These are phyloP conservation scores for Boletus insuetus DNA, from an alignment of 768 basidiomycete genomes.

Conservation along the genomic window DNA sequence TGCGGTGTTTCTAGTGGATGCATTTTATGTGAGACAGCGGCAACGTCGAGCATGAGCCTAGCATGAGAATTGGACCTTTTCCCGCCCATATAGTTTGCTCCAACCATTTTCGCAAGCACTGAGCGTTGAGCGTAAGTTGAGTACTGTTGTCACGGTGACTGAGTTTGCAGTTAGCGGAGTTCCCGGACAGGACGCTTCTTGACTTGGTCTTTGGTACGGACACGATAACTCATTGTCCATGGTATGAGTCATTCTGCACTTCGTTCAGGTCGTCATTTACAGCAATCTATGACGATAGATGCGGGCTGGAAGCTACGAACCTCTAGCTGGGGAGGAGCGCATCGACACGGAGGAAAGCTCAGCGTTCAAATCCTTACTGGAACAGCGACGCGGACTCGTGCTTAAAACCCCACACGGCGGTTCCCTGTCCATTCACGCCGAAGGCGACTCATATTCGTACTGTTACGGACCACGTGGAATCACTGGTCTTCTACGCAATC, in stretches of 20 bases:
- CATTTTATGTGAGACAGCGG: neutral
- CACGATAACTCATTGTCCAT: neutral
- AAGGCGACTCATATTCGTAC: slow-evolving; percentile 51
- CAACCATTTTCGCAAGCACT: slow-evolving; percentile 42
- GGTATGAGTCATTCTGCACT: slow-evolving; percentile 7
- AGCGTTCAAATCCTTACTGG: slow-evolving; percentile 17
- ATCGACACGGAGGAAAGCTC: slow-evolving; percentile 10
- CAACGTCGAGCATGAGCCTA: neutral
- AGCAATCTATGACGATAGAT: neutral
- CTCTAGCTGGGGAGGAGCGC: slow-evolving; percentile 10
- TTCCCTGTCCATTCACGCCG: slow-evolving; percentile 20
- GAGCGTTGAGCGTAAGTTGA: too few relatives aligned
- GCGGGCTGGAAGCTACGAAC: slow-evolving; percentile 13
- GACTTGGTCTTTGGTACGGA: neutral
- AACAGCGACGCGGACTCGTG: slow-evolving; percentile 15
- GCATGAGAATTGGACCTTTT: slow-evolving; percentile 44
- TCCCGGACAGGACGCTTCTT: too few relatives aligned
- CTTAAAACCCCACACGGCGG: slow-evolving; percentile 28
- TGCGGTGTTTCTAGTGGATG: slow-evolving; percentile 48
- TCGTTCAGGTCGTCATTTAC: neutral
- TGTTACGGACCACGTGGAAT: slow-evolving; percentile 72
- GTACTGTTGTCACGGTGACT: too few relatives aligned
- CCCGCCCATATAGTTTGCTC: slow-evolving; percentile 78
- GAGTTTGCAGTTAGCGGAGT: too few relatives aligned
- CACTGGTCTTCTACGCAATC: slow-evolving; percentile 60